These are phyloP conservation scores for Penicillium sclerotigenum DNA, from an alignment of 2,329 filamentous ascomycete genomes.

Conservation along the genomic window DNA sequence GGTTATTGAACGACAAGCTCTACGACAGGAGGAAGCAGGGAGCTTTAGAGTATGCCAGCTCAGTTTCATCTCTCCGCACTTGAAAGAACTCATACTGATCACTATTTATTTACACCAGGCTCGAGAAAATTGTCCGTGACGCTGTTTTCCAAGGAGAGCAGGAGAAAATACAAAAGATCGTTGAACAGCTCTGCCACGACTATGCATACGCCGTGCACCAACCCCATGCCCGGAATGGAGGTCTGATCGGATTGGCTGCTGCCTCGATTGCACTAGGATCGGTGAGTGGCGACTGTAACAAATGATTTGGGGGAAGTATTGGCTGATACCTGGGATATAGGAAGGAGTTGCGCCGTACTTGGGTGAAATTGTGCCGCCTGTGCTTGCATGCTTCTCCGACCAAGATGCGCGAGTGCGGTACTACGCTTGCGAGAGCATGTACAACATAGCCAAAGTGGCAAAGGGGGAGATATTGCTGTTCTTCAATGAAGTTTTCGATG, in stretches of 20 bases:
- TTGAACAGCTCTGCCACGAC: slow-evolving; percentile 94
- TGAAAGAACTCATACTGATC: background rate
- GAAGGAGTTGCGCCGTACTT: slow-evolving; percentile 90
- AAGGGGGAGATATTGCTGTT: slow-evolving; percentile 96
- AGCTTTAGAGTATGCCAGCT: slow-evolving; percentile 75
- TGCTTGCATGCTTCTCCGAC: slow-evolving; percentile 94
- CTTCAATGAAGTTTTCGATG: slow-evolving; percentile 98
- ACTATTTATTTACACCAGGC: slow-evolving; percentile 49
- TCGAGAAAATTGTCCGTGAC: slow-evolving; percentile 87
- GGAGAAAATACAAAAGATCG: slow-evolving; percentile 76
- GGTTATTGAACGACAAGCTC: slow-evolving; percentile 93
- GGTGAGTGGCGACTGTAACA: slow-evolving; percentile 55
- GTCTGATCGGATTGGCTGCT: slow-evolving; percentile 89
- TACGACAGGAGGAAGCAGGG: slow-evolving; percentile 98
- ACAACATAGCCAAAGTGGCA: slow-evolving; percentile 98
- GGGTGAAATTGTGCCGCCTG: slow-evolving; percentile 89
- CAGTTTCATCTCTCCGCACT: background rate
- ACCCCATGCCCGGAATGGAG: slow-evolving; percentile 92
- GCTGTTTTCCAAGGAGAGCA: slow-evolving; percentile 73
- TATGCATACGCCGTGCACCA: slow-evolving; percentile 97
- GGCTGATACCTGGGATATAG: slow-evolving; percentile 20
- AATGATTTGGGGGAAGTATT: background rate
- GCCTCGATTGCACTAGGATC: slow-evolving; percentile 92
- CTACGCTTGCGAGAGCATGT: slow-evolving; percentile 99
- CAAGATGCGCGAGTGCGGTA: slow-evolving; percentile 97